Conservation (phyloP, 2,329 filamentous ascomycete genomes). For the Cladophialophora bantiana region DNA sequence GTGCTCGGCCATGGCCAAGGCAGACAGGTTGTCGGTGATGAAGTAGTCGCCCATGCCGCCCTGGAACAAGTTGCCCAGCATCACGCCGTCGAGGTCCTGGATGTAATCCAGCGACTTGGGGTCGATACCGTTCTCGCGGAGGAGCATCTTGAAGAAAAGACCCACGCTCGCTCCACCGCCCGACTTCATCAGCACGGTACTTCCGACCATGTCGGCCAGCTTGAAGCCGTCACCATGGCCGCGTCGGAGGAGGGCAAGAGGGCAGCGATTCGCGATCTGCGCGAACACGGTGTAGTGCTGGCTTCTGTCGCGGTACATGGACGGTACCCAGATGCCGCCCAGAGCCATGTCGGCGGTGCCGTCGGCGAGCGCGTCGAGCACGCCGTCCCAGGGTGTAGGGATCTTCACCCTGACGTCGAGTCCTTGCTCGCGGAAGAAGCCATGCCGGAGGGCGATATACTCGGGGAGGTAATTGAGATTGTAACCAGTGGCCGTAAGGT, state of each 20-base stretch:
- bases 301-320: conserved; percentile 28
- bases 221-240: conserved; percentile 13
- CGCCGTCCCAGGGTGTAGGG: conserved; percentile 24
- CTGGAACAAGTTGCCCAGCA: conserved; percentile 28
- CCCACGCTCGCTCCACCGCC: conserved; percentile 28
- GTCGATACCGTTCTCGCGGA: conserved; percentile 28
- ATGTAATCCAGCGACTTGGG: conserved; percentile 22
- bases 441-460: conserved; percentile 23
- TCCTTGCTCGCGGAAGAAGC: conserved; percentile 21
- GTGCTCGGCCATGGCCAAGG: conserved; percentile 9
- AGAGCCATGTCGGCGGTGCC: conserved; percentile 29
- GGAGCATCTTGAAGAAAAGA: conserved; percentile 30
- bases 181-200: conserved; percentile 28
- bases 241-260: conserved; percentile 23
- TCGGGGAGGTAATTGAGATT: conserved; percentile 28
- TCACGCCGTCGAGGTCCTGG: conserved; percentile 28
- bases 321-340: conserved; percentile 31
- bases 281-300: conserved; percentile 30
- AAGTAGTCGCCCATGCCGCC: conserved; percentile 30
- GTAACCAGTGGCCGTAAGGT: conserved; percentile 22
- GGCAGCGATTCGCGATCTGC: conserved; percentile 30
- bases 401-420: conserved; percentile 20
- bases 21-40: conserved; percentile 27
- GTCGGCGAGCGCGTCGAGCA: conserved; percentile 28
- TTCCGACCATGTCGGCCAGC: conserved; percentile 21